A percentile compares a stretch with the other conserved stretches of the same genome.
These are phyloP conservation scores for Alternaria ethzedia DNA, from an alignment of 2,329 filamentous ascomycete genomes.

Conservation along the genomic window DNA sequence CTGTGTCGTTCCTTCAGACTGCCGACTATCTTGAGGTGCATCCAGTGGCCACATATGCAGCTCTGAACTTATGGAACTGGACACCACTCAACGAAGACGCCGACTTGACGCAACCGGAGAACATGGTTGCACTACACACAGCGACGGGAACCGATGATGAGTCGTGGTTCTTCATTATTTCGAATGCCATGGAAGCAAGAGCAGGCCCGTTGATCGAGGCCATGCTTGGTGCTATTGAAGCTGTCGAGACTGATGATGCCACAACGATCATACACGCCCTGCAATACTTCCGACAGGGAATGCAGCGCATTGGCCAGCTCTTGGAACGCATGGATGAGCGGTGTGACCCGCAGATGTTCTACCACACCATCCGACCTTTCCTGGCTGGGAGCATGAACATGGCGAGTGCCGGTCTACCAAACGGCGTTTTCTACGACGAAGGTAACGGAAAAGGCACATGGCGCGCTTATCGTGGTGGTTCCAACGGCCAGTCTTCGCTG, in stretches of 20 bases:
- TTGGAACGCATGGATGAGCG: slow-evolving; percentile 60
- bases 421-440: slow-evolving; percentile 60
- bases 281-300: slow-evolving; percentile 48
- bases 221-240: slow-evolving; percentile 57
- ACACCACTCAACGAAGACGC: slow-evolving; percentile 21
- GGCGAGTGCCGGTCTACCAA: slow-evolving; percentile 57
- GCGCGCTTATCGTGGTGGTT: slow-evolving; percentile 60
- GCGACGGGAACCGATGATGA: slow-evolving; percentile 45
- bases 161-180: slow-evolving; percentile 58
- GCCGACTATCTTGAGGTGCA: slow-evolving; percentile 42
- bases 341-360: slow-evolving; percentile 58
- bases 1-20: slow-evolving; percentile 36
- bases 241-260: slow-evolving; percentile 48
- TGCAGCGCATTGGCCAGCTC: slow-evolving; percentile 49
- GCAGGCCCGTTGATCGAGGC: slow-evolving; percentile 55
- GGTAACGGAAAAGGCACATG: slow-evolving; percentile 57
- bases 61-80: slow-evolving; percentile 47
- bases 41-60: slow-evolving; percentile 44
- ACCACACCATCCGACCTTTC: slow-evolving; percentile 59
- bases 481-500: slow-evolving; percentile 62
- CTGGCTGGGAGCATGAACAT: slow-evolving; percentile 62
- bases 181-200: slow-evolving; percentile 60
- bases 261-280: slow-evolving; percentile 50
- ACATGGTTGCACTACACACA: slow-evolving; percentile 37
- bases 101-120: slow-evolving; percentile 38